Evolutionary conservation across 1,284 basidiomycete genomes (phyloP).

Genomic region (Megacollybia platyphylla): DNA sequence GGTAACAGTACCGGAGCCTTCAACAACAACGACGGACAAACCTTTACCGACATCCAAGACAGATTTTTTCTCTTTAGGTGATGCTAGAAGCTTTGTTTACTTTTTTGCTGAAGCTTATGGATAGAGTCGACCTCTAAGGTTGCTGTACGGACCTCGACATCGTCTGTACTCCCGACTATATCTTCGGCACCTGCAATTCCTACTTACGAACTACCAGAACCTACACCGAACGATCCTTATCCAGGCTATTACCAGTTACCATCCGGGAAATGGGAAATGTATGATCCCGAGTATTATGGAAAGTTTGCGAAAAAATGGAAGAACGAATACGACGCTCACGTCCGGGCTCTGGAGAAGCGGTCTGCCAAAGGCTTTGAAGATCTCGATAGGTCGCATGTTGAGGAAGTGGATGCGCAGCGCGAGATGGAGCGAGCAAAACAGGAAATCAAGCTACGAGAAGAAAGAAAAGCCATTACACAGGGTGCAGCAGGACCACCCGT

Average conservation of each 20-base stretch:
- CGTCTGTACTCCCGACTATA: neutral
- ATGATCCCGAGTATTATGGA: conserved; percentile 69
- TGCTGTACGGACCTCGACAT: neutral
- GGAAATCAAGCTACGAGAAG: conserved; percentile 60
- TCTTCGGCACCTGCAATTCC: conserved; percentile 60
- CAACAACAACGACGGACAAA: neutral
- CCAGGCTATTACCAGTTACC: conserved; percentile 84
- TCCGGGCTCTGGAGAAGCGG: conserved; percentile 59
- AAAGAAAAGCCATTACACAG: conserved; percentile 57
- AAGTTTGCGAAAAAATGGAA: conserved; percentile 64
- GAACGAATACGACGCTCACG: conserved; percentile 52
- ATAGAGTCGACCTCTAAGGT: neutral
- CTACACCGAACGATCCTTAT: conserved; percentile 65
- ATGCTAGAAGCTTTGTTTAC: neutral
- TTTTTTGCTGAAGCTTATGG: neutral
- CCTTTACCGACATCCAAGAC: conserved; percentile 25
- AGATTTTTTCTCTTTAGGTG: conserved; percentile 59
- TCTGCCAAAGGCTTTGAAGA: conserved; percentile 54
- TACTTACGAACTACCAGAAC: conserved; percentile 65
- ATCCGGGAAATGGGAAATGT: conserved; percentile 66
- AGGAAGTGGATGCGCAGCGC: conserved; percentile 52
- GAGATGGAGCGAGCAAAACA: conserved; percentile 66
- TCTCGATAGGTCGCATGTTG: conserved; percentile 34
- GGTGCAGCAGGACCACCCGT: conserved; percentile 36
- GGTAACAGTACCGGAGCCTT: conserved; percentile 6